Evolutionary conservation across 495 filamentous ascomycete genomes (phyloP), one percentile per base, ranked within the genome.

Genomic region (Tuber brumale): DNA sequence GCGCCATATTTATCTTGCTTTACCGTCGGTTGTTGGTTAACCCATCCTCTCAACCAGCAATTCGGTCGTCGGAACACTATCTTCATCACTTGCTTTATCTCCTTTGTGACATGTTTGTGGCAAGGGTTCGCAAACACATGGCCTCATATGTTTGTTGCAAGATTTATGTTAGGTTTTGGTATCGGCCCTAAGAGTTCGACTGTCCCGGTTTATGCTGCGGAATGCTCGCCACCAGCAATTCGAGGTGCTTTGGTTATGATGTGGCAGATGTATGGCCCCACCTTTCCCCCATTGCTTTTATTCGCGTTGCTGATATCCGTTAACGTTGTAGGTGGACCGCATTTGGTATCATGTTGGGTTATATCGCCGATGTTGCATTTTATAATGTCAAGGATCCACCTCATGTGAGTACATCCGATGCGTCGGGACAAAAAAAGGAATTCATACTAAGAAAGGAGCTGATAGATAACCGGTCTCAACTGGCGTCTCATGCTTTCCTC

Each of bases 401-500:
- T 51, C 78, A 80, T 46, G 76, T 76, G 70, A 27, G 76, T 69
- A 45, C 48, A 12, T 27, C 74, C 35, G 42, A 57, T 70, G 48
- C 19, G 39, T 37, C 14, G 16, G 35, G 3, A 18, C 16, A 42
- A 6, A 51, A 2, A 69, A 4, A 35, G 70, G 66, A 70, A 43
- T 61, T 46, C n/a, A 14, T 66, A 31, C 10, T 44, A 21, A 18
- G 23, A 41, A 73, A 76, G 23, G 41, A 12, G 48, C 75, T 27
- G 42, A 70, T 44, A 78, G 76, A 87, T 90, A 39, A 85, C 87
- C 23, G 90, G 89, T 16, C 85, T 94, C 3, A 93, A 93, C 80
- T 95, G 93, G 93, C 89, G 93, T 44, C 82, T 94, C 72, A 95
- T 95, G 93, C 88, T 97, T 86, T 92, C 88, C 6, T 94, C 92